Percentiles rank a stretch among this genome's conserved stretches.
Conservation (phyloP, 805 yeast genomes). For the Nakazawaea ernobii region DNA sequence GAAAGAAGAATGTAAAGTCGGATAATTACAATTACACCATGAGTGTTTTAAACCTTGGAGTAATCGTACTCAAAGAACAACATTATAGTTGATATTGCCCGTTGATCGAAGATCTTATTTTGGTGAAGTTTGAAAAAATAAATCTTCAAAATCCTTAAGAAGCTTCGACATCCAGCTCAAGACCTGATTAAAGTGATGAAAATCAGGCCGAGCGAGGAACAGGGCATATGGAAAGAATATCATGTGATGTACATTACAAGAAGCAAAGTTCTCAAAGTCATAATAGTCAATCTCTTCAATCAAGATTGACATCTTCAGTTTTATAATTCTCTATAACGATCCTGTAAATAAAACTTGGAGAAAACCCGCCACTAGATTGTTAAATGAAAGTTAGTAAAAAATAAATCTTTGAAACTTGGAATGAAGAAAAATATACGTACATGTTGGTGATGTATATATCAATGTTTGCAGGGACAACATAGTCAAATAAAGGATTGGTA, state of each 20-base stretch:
- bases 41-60: constrained; percentile 26
- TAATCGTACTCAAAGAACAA: constrained; percentile 58
- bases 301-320: constrained; percentile 69
- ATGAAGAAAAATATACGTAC: constrained; percentile 22
- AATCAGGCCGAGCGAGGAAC: constrained; percentile 58
- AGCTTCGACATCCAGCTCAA: constrained; percentile 54
- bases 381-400: constrained; percentile 9
- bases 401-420: background rate
- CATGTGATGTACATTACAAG: background rate
- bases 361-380: constrained; percentile 66
- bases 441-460: constrained; percentile 92
- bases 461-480: constrained; percentile 88
- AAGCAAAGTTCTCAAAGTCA: background rate
- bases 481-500: constrained; percentile 85
- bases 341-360: constrained; percentile 94
- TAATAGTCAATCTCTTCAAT: constrained; percentile 19
- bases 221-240: constrained; percentile 30
- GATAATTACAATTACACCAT: constrained; percentile 35
- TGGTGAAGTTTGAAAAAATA: background rate
- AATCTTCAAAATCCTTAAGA: background rate
- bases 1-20: constrained; percentile 22
- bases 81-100: constrained; percentile 39
- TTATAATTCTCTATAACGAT: constrained; percentile 92
- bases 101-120: constrained; percentile 18
- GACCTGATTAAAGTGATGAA: constrained; percentile 28